A percentile compares a stretch with the other conserved stretches of the same genome.
These are phyloP conservation scores for Themeda triandra DNA, from an alignment of 176 grass and related monocot genomes.

Conservation along the genomic window DNA sequence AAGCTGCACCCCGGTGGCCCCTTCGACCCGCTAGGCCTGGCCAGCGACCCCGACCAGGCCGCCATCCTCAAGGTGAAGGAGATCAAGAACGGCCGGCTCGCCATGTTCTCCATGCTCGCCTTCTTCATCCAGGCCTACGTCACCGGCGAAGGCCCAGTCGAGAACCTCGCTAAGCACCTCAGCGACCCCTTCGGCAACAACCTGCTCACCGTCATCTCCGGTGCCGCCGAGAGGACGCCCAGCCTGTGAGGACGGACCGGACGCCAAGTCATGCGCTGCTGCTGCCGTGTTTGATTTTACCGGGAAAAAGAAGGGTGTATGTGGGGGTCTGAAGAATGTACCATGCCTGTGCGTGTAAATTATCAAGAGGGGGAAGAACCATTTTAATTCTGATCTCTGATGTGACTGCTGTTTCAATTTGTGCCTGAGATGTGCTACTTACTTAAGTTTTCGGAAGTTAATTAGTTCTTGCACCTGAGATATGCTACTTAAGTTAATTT, in stretches of 20 bases:
- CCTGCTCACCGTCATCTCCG: slow-evolving; percentile 97
- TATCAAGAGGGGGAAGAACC: slow-evolving; percentile 28
- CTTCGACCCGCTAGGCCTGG: slow-evolving; percentile 80
- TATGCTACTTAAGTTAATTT: neutral
- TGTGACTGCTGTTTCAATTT: slow-evolving; percentile 10
- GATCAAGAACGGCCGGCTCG: slow-evolving; percentile 95
- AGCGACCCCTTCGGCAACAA: slow-evolving; percentile 99
- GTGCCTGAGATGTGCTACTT: neutral
- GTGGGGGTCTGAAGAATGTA: slow-evolving; percentile 21
- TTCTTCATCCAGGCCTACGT: slow-evolving; percentile 99
- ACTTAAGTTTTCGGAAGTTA: neutral
- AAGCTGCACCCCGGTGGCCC: slow-evolving; percentile 88
- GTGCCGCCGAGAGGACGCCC: slow-evolving; percentile 75
- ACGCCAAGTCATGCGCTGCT: neutral
- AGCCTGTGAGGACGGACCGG: slow-evolving; percentile 42
- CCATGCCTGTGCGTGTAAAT: slow-evolving; percentile 40
- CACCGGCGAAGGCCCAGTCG: slow-evolving; percentile 92
- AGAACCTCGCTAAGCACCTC: slow-evolving; percentile 89
- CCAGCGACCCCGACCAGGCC: slow-evolving; percentile 83
- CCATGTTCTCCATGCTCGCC: slow-evolving; percentile 94
- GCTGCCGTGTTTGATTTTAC: slow-evolving; percentile 28
- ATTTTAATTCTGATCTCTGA: slow-evolving; percentile 35
- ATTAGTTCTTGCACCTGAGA: neutral
- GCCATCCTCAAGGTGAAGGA: slow-evolving; percentile 97
- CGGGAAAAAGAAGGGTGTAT: neutral